phyloP scores from a whole-genome alignment of 2,329 filamentous ascomycete genomes.

The Hortaea sp. region DNA sequence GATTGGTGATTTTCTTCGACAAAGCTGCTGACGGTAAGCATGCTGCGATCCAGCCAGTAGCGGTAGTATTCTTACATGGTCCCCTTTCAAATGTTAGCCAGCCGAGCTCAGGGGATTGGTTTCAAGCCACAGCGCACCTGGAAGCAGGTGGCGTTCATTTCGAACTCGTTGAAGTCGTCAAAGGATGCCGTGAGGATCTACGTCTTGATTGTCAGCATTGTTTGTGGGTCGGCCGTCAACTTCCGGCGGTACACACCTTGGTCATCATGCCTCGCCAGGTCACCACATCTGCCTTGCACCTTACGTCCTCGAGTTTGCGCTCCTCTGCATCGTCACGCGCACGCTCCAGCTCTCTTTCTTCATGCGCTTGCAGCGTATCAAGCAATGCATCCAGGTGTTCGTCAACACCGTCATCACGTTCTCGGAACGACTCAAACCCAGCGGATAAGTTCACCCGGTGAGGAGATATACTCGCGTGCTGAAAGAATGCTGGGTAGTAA shows the following conservation, averaged over 20 bases:
- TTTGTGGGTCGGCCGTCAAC: background rate
- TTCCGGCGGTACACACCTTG: conserved; percentile 51
- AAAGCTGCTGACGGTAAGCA: conserved; percentile 47
- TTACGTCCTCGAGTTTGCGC: conserved; percentile 4
- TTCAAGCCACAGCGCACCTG: conserved; percentile 50
- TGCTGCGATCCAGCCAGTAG: background rate
- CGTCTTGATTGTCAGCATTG: background rate
- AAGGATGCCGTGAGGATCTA: conserved; percentile 81
- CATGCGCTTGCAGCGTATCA: conserved; percentile 61
- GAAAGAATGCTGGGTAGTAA: conserved; percentile 61
- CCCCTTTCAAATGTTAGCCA: conserved; percentile 33
- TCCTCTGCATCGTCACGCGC: conserved; percentile 1
- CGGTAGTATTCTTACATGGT: conserved; percentile 39
- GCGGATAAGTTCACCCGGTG: conserved; percentile 56
- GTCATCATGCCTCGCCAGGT: conserved; percentile 99
- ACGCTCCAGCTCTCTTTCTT: conserved; percentile 53
- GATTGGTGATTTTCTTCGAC: conserved; percentile 82
- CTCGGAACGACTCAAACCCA: conserved; percentile 67
- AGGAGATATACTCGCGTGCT: conserved; percentile 11
- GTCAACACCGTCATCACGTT: conserved; percentile 69
- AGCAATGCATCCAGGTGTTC: conserved; percentile 81
- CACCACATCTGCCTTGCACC: conserved; percentile 60
- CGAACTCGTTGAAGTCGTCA: conserved; percentile 76
- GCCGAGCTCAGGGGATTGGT: background rate
- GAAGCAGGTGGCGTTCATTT: conserved; percentile 90